Evolutionary conservation across 2,329 filamentous ascomycete species (phyloP).

Genomic region (Daldinia sp.): DNA sequence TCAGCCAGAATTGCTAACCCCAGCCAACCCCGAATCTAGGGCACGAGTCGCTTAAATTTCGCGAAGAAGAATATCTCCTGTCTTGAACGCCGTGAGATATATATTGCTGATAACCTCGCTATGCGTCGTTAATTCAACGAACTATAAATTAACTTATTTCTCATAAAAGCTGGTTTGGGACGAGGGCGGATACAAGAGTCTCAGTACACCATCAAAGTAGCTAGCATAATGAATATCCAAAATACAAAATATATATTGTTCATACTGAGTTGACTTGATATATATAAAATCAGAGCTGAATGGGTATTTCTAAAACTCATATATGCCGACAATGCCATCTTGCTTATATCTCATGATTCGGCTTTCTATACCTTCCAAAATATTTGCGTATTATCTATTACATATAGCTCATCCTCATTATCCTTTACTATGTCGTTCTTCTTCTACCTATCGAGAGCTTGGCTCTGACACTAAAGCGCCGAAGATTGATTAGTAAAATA

Average conservation of each 20-base stretch:
- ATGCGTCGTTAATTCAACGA: background rate
- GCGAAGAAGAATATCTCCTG: no score
- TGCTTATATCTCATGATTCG: background rate
- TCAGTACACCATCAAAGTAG: background rate
- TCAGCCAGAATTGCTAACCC: conserved; percentile 13
- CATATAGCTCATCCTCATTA: background rate
- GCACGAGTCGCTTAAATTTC: no score
- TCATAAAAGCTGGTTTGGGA: background rate
- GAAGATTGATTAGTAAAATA: conserved; percentile 17
- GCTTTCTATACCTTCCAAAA: background rate
- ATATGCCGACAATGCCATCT: background rate
- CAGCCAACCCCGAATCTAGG: no score
- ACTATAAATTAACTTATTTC: background rate
- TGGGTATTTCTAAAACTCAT: conserved; percentile 16
- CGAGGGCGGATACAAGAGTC: background rate
- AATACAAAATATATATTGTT: background rate
- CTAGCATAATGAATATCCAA: background rate
- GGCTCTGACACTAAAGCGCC: conserved; percentile 65
- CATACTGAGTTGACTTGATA: conserved; percentile 8
- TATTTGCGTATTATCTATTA: background rate
- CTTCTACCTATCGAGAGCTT: conserved; percentile 64
- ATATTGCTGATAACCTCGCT: background rate
- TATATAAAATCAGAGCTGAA: conserved; percentile 33
- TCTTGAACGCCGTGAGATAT: background rate
- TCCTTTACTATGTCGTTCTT: conserved; percentile 1